Base-by-base conservation (phyloP, 805 yeast genomes). In the Candida sphagnicola region DNA sequence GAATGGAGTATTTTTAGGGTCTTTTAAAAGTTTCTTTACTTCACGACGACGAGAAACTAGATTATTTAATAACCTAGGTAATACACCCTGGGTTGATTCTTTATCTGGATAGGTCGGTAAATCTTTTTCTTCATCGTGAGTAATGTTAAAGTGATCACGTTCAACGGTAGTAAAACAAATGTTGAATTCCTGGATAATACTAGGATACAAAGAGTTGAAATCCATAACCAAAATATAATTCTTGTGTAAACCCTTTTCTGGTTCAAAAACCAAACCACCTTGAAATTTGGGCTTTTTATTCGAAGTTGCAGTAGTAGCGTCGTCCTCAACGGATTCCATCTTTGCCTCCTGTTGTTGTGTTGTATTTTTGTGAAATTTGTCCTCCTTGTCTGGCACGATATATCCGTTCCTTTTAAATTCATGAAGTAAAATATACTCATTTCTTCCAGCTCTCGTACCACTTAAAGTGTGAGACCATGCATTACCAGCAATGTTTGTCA, bases 251-350 rank as follows among this genome's bases (percentile, higher is more conserved):
- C 99, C 99, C 56, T 84, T 88, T 53, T 86, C 96, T 1, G 99
- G 99, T 47, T 93, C 99, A 61, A 93, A 87, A 21, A 93, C 99
- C 47, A 88, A 73, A 58, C 99, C 96, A 71, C 96, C 96, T 57
- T 85, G 86, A 57, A 67, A 88, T 55, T 85, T 85, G 13, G 88
- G 81, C 56, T 82, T 84, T 53, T 78, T 77, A 46, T 70, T 74
- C 5, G 75, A 74, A 4, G 80, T 68, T 2, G 70, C 72, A 2
- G 65, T 64, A 3, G 74, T 64, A 24, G 75, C 72, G 36, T 71
- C 78, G 35, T 71, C 78, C 12, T 51, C 67, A 31, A 62, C 69
- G 8, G 61, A 50, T 53, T 50, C 70, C 34, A 59, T 44, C 41
- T 47, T 56, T 3, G 54, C 62, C 40, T 63, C 61, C 37, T 61